phyloP scores from a whole-genome alignment of 179 eudicot species.

The Gypsophila paniculata region DNA sequence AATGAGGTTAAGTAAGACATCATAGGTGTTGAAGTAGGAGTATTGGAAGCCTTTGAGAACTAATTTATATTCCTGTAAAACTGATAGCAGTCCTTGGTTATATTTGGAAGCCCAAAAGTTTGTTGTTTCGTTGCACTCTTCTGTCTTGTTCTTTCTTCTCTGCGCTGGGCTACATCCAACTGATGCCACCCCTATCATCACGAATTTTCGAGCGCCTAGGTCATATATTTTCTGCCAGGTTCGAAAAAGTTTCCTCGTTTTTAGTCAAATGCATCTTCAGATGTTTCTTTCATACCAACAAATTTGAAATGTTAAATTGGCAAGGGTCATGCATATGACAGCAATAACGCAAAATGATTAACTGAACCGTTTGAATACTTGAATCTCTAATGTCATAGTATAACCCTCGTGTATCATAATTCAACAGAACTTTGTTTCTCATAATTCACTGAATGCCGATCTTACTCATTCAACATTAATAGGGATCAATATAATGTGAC shows the following conservation, averaged over 20 bases:
- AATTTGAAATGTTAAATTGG: too few relatives aligned
- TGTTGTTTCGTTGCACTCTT: constrained; percentile 49
- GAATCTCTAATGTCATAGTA: too few relatives aligned
- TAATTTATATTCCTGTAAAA: constrained; percentile 32
- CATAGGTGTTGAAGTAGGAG: constrained; percentile 47
- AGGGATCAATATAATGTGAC: not conserved
- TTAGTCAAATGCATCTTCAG: not conserved
- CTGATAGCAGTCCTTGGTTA: constrained; percentile 43
- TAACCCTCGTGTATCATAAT: too few relatives aligned
- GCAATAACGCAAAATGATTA: too few relatives aligned
- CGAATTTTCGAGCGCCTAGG: constrained; percentile 65
- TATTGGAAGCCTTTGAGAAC: constrained; percentile 44
- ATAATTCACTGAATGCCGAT: not conserved
- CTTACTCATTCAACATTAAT: not conserved
- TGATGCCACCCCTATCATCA: constrained; percentile 41
- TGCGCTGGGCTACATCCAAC: constrained; percentile 68
- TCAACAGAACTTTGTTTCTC: not conserved
- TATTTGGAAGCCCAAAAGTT: constrained; percentile 49
- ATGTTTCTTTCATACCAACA: too few relatives aligned
- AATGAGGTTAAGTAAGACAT: constrained; percentile 37
- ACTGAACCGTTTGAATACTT: too few relatives aligned
- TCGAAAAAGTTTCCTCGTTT: not conserved
- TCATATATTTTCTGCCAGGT: constrained; percentile 44
- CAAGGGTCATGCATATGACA: too few relatives aligned
- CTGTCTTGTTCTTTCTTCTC: constrained; percentile 38